phyloP scores from a whole-genome alignment of 2,329 filamentous ascomycete genomes.

The Teratosphaeria viscida region DNA sequence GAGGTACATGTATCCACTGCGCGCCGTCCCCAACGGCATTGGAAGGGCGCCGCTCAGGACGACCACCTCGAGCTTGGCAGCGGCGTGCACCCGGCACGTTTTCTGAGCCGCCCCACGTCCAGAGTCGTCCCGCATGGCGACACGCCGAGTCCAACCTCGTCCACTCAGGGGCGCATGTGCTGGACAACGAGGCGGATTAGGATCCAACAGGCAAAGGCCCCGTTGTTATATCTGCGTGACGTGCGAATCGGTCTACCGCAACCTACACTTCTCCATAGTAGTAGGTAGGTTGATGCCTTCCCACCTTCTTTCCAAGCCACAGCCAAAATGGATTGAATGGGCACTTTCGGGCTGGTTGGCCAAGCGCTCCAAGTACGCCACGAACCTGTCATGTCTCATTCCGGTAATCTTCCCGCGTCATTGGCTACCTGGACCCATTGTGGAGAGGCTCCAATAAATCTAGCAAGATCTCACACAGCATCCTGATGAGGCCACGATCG shows the following conservation, averaged over 20 bases:
- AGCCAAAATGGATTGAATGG: not conserved
- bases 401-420: not conserved
- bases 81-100: not conserved
- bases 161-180: not conserved
- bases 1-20: not conserved
- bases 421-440: not conserved
- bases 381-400: not conserved
- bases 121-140: not conserved
- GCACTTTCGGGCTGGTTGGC: not conserved
- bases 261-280: not conserved
- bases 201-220: not conserved
- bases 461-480: not conserved
- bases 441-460: not conserved
- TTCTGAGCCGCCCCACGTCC: not conserved
- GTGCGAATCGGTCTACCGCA: not conserved
- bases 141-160: not conserved
- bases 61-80: not conserved
- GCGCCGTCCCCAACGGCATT: not conserved
- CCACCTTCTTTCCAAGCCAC: not conserved
- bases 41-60: not conserved
- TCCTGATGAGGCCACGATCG: not conserved
- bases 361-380: not conserved
- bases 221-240: not conserved
- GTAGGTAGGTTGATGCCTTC: too few species aligned
- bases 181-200: not conserved